phyloP scores from a whole-genome alignment of 1,284 basidiomycete species.

The Cutaneotrichosporon sp. region DNA sequence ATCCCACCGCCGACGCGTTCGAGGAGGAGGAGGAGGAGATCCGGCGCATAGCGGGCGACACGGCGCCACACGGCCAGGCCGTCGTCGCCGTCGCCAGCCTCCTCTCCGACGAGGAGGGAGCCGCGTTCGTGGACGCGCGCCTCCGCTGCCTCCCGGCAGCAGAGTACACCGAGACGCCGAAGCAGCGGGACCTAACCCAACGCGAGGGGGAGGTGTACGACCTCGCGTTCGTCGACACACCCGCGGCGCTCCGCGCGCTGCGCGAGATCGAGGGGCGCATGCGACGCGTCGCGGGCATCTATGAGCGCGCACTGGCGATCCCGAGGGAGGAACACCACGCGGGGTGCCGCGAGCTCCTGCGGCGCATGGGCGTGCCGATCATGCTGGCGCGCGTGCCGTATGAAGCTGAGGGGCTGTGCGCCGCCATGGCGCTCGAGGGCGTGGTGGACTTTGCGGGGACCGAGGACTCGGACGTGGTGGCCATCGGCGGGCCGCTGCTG shows the following conservation, averaged over 20 bases:
- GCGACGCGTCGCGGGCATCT: slow-evolving; percentile 28
- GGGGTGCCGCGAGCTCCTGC: slow-evolving; percentile 57
- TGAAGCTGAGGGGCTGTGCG: slow-evolving; percentile 81
- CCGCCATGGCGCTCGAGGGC: slow-evolving; percentile 69
- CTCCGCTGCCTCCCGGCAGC: slow-evolving; percentile 29
- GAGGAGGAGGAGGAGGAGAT: slow-evolving; percentile 14
- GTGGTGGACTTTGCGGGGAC: slow-evolving; percentile 79
- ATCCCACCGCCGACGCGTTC: slow-evolving; percentile 8
- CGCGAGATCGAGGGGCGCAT: slow-evolving; percentile 24
- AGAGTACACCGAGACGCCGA: slow-evolving; percentile 37
- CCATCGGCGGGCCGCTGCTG: slow-evolving; percentile 62
- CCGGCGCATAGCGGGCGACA: not conserved
- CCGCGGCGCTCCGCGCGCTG: slow-evolving; percentile 12
- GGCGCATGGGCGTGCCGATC: slow-evolving; percentile 74
- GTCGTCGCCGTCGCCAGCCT: not conserved
- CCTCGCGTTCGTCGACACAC: slow-evolving; percentile 10
- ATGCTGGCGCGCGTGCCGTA: slow-evolving; percentile 66
- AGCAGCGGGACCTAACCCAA: slow-evolving; percentile 38
- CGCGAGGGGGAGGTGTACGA: slow-evolving; percentile 40
- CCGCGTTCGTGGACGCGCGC: slow-evolving; percentile 31
- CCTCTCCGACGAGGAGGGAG: not conserved
- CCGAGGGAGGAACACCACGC: slow-evolving; percentile 42
- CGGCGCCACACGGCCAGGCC: not conserved
- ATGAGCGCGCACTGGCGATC: slow-evolving; percentile 35
- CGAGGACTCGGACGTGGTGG: slow-evolving; percentile 68